These are phyloP conservation scores for Iris pallida DNA, from an alignment of 116 monocot species.

Conservation along the genomic window DNA sequence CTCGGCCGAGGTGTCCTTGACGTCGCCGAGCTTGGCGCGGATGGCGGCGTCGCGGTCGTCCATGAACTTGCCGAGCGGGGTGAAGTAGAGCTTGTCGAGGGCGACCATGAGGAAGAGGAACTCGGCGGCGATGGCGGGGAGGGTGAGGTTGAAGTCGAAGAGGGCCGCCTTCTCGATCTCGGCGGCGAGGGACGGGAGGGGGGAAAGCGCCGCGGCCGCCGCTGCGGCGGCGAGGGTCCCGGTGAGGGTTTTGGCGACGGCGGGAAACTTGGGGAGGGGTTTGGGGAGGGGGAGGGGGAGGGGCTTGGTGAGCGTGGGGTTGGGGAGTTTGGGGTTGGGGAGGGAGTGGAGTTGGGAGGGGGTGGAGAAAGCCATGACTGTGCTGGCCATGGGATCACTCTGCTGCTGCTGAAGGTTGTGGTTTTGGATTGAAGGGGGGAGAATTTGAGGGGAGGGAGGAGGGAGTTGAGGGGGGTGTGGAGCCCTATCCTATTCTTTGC, in stretches of 20 bases:
- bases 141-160: slow-evolving; percentile 97
- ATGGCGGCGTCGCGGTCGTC: slow-evolving; percentile 82
- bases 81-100: slow-evolving; percentile 95
- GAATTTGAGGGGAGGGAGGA: neutral
- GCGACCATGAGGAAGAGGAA: slow-evolving; percentile 92
- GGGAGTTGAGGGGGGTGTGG: neutral
- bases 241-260: neutral
- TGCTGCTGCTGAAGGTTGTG: neutral
- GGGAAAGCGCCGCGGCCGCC: slow-evolving; percentile 13
- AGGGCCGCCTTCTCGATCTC: slow-evolving; percentile 94
- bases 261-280: neutral
- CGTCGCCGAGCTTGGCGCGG: slow-evolving; percentile 66
- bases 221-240: slow-evolving; percentile 13
- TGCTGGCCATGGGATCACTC: slow-evolving; percentile 27
- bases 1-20: slow-evolving; percentile 88
- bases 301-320: neutral
- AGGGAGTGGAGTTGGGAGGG: slow-evolving; percentile 2
- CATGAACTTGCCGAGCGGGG: slow-evolving; percentile 95
- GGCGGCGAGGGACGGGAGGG: slow-evolving; percentile 64
- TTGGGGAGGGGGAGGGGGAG: neutral
- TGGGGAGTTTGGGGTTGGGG: neutral
- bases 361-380: slow-evolving; percentile 36
- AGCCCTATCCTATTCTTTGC: slow-evolving; percentile 9
- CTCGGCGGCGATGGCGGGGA: slow-evolving; percentile 81
- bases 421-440: neutral